Conservation (phyloP, 73 alveolate species). For the Stentor coeruleus region DNA sequence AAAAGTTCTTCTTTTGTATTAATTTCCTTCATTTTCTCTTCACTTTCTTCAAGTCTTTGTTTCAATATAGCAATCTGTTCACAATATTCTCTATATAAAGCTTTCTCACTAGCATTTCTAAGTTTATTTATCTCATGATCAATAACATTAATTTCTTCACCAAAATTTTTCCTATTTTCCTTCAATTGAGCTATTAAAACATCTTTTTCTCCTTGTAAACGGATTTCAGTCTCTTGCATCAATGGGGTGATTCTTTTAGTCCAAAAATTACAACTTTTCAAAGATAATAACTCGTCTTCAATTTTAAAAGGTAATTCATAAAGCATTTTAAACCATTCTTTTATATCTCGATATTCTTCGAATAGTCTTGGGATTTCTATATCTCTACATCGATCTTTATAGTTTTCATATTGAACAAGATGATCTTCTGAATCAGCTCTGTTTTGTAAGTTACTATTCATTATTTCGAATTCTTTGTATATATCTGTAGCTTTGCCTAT, state of each 20-base stretch:
- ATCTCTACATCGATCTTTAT: constrained; percentile 60
- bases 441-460: constrained; percentile 46
- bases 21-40: constrained; percentile 63
- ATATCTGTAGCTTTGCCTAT: constrained; percentile 42
- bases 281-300: constrained; percentile 41
- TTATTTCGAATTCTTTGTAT: constrained; percentile 44
- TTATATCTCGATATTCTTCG: constrained; percentile 58
- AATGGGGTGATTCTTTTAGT: constrained; percentile 35
- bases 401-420: constrained; percentile 66
- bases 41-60: constrained; percentile 47
- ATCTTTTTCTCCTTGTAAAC: constrained; percentile 47
- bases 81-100: constrained; percentile 24
- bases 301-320: constrained; percentile 42
- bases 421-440: constrained; percentile 67
- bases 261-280: constrained; percentile 30
- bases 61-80: constrained; percentile 34
- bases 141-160: constrained; percentile 31
- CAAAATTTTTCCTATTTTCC: constrained; percentile 46
- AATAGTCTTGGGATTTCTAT: constrained; percentile 42
- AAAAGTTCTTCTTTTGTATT: constrained; percentile 72
- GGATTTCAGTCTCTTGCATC: constrained; percentile 40
- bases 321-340: constrained; percentile 75
- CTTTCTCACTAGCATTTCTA: background rate
- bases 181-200: constrained; percentile 34
- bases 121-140: constrained; percentile 20